Conservation (phyloP, 2,329 filamentous ascomycete species). For the Stemphylium vesicarium region DNA sequence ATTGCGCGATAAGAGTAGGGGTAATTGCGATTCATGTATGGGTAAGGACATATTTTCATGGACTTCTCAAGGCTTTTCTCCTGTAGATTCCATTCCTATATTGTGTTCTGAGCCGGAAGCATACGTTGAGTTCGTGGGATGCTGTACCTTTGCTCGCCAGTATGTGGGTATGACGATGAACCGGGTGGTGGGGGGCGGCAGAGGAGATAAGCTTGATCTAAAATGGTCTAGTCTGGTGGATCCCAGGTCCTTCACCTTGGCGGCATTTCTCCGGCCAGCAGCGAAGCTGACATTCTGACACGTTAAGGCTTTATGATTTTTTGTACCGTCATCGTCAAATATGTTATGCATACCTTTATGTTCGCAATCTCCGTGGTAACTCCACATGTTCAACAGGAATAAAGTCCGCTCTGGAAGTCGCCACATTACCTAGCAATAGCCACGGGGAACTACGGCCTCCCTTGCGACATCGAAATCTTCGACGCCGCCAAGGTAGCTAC, state of each 20-base stretch:
- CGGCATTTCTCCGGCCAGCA: slow-evolving; percentile 3
- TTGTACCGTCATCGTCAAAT: not conserved
- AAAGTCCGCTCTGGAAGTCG: not conserved
- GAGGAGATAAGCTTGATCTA: slow-evolving; percentile 3
- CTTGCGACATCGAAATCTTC: not conserved
- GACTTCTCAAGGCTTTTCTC: too few species aligned
- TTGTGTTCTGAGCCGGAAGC: not conserved
- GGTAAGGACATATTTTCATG: not conserved
- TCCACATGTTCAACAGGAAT: too few species aligned
- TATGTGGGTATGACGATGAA: not conserved
- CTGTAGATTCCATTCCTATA: too few species aligned
- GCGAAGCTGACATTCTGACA: not conserved
- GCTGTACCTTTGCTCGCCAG: not conserved
- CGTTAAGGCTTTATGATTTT: not conserved
- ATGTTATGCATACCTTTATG: not conserved
- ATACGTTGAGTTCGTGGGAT: not conserved
- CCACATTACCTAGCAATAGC: not conserved
- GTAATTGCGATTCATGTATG: not conserved
- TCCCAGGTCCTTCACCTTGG: not conserved
- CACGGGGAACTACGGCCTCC: not conserved
- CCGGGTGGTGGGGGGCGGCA: slow-evolving; percentile 5
- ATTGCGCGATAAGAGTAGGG: slow-evolving; percentile 18
- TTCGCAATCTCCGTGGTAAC: not conserved
- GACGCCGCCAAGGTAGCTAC: not conserved
- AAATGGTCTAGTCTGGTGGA: not conserved